Conservation (phyloP, 257 asterid genomes). For the Cruciata laevipes region DNA sequence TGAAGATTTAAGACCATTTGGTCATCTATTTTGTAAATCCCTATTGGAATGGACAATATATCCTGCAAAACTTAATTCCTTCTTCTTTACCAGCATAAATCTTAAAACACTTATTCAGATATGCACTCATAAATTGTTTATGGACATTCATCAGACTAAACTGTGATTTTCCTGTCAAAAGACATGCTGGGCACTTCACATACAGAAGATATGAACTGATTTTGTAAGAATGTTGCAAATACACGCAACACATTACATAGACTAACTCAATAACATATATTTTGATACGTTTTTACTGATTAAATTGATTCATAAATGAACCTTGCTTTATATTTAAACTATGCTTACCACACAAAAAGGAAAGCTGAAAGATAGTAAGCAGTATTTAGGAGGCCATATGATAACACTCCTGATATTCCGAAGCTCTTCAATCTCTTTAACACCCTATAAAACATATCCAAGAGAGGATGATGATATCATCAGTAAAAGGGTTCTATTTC, state of each 20-base stretch:
- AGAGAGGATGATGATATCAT: conserved; percentile 20
- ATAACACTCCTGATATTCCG: conserved; percentile 72
- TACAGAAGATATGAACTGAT: not conserved
- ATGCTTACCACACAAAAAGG: conserved; percentile 81
- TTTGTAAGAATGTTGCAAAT: not conserved
- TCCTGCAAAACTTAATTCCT: not conserved
- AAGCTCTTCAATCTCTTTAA: conserved; percentile 65
- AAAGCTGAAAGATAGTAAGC: conserved; percentile 79
- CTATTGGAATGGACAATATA: not conserved
- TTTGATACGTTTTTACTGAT: not conserved
- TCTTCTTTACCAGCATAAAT: too few relatives aligned
- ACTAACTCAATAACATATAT: not conserved
- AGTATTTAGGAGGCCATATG: conserved; percentile 85
- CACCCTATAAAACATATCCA: conserved; percentile 39
- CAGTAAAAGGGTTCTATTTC: not conserved
- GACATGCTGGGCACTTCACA: not conserved
- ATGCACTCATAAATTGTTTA: too few relatives aligned
- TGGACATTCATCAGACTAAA: too few relatives aligned
- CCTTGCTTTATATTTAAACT: not conserved
- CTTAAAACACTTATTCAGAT: too few relatives aligned
- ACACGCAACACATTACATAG: not conserved
- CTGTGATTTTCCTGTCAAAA: not conserved
- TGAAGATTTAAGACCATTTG: not conserved
- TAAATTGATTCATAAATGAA: not conserved
- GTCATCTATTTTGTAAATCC: not conserved